Percentiles rank a stretch among this genome's conserved stretches.
Evolutionary conservation across 2,329 filamentous ascomycete species (phyloP).

Genomic region (Tolypocladium paradoxum): DNA sequence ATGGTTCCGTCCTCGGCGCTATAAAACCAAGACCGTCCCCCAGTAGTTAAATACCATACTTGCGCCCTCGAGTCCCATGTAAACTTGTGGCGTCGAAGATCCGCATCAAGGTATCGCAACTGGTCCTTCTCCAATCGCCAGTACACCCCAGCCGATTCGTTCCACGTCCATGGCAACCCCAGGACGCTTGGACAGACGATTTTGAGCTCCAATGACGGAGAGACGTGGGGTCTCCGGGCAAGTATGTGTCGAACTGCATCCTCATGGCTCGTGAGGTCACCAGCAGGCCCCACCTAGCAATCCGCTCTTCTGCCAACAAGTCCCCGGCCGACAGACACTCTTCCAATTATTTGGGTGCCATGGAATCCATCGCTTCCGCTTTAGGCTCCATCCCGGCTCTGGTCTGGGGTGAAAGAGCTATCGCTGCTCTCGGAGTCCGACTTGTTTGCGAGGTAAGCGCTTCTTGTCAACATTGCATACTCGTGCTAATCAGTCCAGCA

Average conservation of each 20-base stretch:
- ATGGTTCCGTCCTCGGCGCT: neutral
- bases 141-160: neutral
- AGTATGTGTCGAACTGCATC: neutral
- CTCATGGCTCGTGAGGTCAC: neutral
- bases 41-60: neutral
- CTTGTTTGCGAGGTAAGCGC: neutral
- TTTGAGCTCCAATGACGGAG: neutral
- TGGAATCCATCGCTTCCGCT: conserved; percentile 2
- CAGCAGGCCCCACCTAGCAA: too few relatives aligned
- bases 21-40: neutral
- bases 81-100: neutral
- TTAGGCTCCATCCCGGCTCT: neutral
- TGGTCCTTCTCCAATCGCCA: neutral
- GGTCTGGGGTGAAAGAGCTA: conserved; percentile 1
- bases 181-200: neutral
- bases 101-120: neutral
- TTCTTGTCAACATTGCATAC: neutral
- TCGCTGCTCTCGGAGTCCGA: neutral
- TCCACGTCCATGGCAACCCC: neutral
- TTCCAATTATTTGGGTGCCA: too few relatives aligned
- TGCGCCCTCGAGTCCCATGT: neutral
- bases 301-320: too few relatives aligned
- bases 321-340: too few relatives aligned
- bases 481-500: neutral
- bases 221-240: neutral